Base-by-base conservation (phyloP, 306 rosid genomes). In the Urtica urens region DNA sequence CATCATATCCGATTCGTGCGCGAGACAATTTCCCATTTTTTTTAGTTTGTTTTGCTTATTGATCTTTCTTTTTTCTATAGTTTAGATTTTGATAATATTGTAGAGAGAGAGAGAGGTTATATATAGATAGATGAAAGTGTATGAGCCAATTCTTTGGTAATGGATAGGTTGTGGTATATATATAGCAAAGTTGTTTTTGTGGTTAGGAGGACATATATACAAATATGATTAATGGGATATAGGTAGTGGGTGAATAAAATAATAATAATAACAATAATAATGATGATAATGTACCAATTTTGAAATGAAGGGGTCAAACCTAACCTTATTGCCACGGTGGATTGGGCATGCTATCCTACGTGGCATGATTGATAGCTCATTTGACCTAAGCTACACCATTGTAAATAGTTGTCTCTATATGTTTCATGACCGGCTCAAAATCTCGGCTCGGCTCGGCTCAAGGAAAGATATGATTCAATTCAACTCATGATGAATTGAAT, bases 11-110 rank as follows among this genome's bases (percentile, higher is more conserved):
- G 81, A 71, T 40, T 62, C 80, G 4, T 45, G 75, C 59, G 66
- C 60, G 49, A 87, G 26, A 67, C 96, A 87, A 2, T 87, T 87
- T n/a, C 96, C 96, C 96, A 87, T 87, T 23, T 1, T 0, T 30
- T 0, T 4, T 13, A 0, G 10, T 17, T 29, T 55, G 30, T 20
- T 31, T 29, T 43, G 9, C 23, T 11, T 46, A 28, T 18, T 10
- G 15, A 7, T 42, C 0, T 46, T 47, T 40, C 53, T 15, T 23
- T 10, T 13, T 46, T 58, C 31, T 15, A 12, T 43, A 3, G 23
- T 46, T 14, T 46, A 51, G 20, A 33, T 8, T 6, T 31, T 63
- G 39, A 20, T 13, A 48, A 10, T 46, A n/a, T 24, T 10, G 31
- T 2, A 7, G 29, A 35, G 34, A 35, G 62, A 52, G 6, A 27